A percentile compares a stretch with the other conserved stretches of the same genome.
These are phyloP conservation scores for Colletotrichum limetticola DNA, from an alignment of 2,329 filamentous ascomycete species.

Conservation along the genomic window DNA sequence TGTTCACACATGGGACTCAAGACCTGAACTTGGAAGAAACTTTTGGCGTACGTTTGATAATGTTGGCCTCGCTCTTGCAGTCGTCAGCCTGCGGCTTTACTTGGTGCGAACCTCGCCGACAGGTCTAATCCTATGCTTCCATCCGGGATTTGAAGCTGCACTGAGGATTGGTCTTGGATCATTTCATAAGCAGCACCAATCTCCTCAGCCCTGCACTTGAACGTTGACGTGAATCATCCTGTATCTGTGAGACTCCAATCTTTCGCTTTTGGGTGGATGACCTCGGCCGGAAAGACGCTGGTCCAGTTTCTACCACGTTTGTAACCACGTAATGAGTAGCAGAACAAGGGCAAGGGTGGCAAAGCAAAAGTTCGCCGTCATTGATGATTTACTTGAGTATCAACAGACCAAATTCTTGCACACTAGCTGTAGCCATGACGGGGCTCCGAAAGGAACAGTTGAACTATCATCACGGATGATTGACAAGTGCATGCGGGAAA, in stretches of 20 bases:
- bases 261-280: neutral
- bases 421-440: neutral
- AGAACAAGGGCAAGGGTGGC: neutral
- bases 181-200: neutral
- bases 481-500: neutral
- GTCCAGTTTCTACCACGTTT: neutral
- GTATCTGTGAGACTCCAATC: neutral
- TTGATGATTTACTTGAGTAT: neutral
- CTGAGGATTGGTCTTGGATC: neutral
- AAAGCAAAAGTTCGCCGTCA: neutral
- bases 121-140: neutral
- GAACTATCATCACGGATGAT: neutral
- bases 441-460: neutral
- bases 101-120: neutral
- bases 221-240: neutral
- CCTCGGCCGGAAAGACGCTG: neutral
- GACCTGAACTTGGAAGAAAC: too few relatives aligned
- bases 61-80: neutral
- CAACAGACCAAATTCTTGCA: neutral
- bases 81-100: neutral
- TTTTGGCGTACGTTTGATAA: neutral
- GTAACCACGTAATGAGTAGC: neutral
- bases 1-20: too few relatives aligned
- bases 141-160: neutral
- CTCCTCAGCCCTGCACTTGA: neutral